Conservation (phyloP, 768 basidiomycete species). For the Kwoniella botswanensis region DNA sequence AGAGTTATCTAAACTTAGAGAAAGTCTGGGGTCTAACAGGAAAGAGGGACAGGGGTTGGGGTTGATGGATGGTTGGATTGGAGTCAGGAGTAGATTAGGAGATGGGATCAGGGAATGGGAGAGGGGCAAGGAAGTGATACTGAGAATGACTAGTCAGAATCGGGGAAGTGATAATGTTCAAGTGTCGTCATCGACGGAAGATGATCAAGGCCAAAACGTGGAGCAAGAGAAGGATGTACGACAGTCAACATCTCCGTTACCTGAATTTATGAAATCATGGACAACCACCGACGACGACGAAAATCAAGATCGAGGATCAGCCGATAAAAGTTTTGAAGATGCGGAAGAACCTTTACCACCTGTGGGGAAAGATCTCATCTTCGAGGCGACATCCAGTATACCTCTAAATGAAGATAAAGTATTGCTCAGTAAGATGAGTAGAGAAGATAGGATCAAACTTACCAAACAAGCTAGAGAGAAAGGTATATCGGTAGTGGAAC, state of each 20-base stretch:
- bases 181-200: not conserved
- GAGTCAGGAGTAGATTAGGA: constrained; percentile 42
- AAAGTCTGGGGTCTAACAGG: not conserved
- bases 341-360: constrained; percentile 13
- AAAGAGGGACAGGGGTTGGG: not conserved
- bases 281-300: not conserved
- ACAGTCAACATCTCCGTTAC: constrained; percentile 7
- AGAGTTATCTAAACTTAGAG: not conserved
- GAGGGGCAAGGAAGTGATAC: constrained; percentile 38
- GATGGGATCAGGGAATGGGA: constrained; percentile 49
- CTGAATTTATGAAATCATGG: constrained; percentile 37
- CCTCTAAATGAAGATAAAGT: constrained; percentile 8
- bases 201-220: not conserved
- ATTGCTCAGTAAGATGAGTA: constrained; percentile 26
- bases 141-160: constrained; percentile 15
- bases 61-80: constrained; percentile 26
- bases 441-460: constrained; percentile 47
- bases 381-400: constrained; percentile 26
- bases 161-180: not conserved
- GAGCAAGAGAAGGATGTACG: not conserved
- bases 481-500: constrained; percentile 30
- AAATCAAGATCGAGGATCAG: not conserved
- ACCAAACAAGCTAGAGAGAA: constrained; percentile 36
- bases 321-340: not conserved
- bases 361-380: constrained; percentile 49